Conservation (phyloP, 345 rosid species). For the Populus euphratica region DNA sequence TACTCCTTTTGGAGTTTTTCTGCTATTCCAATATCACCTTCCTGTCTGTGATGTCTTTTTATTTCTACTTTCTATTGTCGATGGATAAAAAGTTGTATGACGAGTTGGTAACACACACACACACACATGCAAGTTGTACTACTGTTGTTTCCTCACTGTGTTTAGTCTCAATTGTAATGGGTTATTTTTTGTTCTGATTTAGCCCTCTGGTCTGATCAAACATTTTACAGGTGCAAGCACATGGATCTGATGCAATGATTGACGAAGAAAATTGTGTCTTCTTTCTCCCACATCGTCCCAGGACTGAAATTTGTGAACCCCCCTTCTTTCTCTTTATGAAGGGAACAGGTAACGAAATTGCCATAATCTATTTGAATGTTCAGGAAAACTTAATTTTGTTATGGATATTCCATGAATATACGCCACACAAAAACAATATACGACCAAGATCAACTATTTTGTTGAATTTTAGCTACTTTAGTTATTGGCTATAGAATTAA, state of each 20-base stretch:
- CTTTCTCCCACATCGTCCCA: slow-evolving; percentile 92
- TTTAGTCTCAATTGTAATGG: background rate
- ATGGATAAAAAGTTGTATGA: background rate
- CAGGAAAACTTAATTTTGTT: too few relatives aligned
- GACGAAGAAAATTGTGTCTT: slow-evolving; percentile 93
- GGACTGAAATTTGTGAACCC: slow-evolving; percentile 69
- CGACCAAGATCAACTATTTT: background rate
- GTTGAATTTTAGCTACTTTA: background rate
- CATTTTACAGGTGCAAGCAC: slow-evolving; percentile 82
- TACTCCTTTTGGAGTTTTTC: background rate
- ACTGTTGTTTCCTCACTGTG: background rate
- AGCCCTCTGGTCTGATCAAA: background rate
- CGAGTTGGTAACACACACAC: background rate
- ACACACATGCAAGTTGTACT: background rate
- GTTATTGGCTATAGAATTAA: background rate
- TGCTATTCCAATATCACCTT: background rate
- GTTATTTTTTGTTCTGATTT: background rate
- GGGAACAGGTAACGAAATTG: slow-evolving; percentile 69
- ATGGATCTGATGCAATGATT: slow-evolving; percentile 94
- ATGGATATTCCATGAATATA: background rate
- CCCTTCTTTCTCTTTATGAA: slow-evolving; percentile 97
- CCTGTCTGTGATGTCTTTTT: too few relatives aligned
- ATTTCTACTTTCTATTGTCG: background rate
- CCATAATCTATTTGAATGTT: background rate
- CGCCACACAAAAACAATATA: background rate